Evolutionary conservation across 345 rosid genomes (phyloP).

Genomic region (Eucalyptus albens): DNA sequence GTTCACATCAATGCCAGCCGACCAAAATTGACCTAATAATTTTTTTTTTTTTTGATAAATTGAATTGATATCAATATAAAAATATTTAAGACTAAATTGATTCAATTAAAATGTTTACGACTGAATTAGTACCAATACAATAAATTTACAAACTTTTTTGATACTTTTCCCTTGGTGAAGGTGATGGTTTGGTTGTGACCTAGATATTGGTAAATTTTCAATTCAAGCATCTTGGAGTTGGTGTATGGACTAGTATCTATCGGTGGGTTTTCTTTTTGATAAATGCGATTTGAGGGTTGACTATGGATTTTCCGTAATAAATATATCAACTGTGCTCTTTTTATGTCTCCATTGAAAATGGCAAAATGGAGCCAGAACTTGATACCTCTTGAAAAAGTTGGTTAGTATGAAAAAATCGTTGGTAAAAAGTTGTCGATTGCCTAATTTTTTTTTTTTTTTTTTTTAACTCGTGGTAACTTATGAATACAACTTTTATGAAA

Average conservation of each 20-base stretch:
- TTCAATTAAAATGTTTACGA: too few relatives aligned
- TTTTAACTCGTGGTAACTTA: background rate
- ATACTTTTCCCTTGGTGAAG: too few relatives aligned
- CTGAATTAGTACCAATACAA: rapidly evolving
- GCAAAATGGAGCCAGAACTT: background rate
- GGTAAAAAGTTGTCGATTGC: too few relatives aligned
- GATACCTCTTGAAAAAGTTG: background rate
- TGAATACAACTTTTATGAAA: background rate
- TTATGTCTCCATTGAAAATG: background rate
- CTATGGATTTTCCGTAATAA: background rate
- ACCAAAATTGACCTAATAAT: too few relatives aligned
- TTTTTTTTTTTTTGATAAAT: too few relatives aligned
- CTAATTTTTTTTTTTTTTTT: background rate
- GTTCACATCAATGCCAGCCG: rapidly evolving
- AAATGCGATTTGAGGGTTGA: background rate
- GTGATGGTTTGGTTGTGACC: background rate
- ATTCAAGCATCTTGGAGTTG: background rate
- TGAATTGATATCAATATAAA: too few relatives aligned
- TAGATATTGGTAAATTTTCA: background rate
- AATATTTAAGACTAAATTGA: rapidly evolving
- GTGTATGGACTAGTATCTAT: background rate
- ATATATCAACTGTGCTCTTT: background rate
- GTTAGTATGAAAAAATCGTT: background rate
- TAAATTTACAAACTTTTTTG: too few relatives aligned
- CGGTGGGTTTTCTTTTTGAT: background rate